phyloP scores from a whole-genome alignment of 2,329 filamentous ascomycete species.

The Cladophialophora psammophila region DNA sequence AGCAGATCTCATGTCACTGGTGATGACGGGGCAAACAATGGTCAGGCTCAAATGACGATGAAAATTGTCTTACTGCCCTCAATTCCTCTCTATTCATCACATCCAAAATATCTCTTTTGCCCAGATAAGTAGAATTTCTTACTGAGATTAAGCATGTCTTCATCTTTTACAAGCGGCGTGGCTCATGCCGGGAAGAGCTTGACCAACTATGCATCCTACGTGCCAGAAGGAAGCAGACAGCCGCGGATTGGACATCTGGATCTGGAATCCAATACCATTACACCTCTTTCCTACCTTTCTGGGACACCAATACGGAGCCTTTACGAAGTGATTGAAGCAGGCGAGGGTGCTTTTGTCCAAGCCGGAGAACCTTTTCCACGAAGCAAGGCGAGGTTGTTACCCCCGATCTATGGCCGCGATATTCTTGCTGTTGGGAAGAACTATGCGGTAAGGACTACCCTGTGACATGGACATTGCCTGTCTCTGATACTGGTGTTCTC shows the following conservation, averaged over 20 bases:
- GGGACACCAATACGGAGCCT: constrained; percentile 57
- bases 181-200: background rate
- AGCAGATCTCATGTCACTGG: background rate
- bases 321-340: constrained; percentile 62
- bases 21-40: too few species aligned
- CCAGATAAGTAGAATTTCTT: background rate
- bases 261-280: constrained; percentile 47
- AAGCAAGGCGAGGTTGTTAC: constrained; percentile 50
- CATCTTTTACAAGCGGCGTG: background rate
- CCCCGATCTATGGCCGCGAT: constrained; percentile 37
- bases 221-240: constrained; percentile 12
- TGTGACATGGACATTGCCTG: background rate
- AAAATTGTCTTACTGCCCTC: background rate
- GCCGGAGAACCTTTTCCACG: constrained; percentile 45
- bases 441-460: constrained; percentile 57
- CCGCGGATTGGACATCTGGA: constrained; percentile 54
- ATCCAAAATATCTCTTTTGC: background rate
- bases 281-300: constrained; percentile 56
- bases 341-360: constrained; percentile 49
- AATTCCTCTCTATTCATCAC: background rate
- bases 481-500: constrained; percentile 3
- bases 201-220: constrained; percentile 28
- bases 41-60: background rate
- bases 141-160: background rate
- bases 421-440: constrained; percentile 52